phyloP scores from a whole-genome alignment of 441 rosid species.

The Pelargonium cotyledonis region DNA sequence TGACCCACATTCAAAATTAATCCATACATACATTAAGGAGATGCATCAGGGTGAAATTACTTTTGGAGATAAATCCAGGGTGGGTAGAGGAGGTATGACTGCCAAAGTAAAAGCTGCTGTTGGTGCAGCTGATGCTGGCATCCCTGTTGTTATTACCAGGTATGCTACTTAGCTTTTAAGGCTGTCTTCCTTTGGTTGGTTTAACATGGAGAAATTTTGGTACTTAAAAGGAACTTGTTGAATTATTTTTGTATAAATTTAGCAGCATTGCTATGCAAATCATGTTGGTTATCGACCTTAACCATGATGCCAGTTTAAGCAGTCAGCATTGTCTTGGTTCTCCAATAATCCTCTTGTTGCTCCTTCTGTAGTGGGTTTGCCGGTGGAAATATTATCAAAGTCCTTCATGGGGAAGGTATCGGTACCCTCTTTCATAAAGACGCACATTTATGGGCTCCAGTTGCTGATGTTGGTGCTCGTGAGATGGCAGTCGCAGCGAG shows the following conservation, averaged over 20 bases:
- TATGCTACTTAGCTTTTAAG: conserved; percentile 20
- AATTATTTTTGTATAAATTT: neutral
- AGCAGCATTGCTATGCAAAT: neutral
- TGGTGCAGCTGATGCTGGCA: conserved; percentile 77
- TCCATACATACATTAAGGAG: conserved; percentile 74
- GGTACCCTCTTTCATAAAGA: conserved; percentile 92
- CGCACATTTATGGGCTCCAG: conserved; percentile 61
- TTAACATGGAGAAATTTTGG: neutral
- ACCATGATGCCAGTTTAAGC: conserved; percentile 1
- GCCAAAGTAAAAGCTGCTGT: conserved; percentile 98
- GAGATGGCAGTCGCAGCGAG: conserved; percentile 98
- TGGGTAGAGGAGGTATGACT: conserved; percentile 99
- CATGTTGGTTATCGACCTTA: neutral
- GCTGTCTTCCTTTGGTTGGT: conserved; percentile 9
- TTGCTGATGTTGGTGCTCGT: conserved; percentile 50
- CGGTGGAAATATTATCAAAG: conserved; percentile 61
- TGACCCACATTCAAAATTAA: conserved; percentile 80
- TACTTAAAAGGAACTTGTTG: neutral
- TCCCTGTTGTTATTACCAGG: conserved; percentile 97
- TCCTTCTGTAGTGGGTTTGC: conserved; percentile 68
- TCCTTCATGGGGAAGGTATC: conserved; percentile 70
- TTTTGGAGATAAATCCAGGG: conserved; percentile 89
- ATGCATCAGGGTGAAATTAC: conserved; percentile 80
- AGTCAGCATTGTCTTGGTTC: conserved; percentile 2
- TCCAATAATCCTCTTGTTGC: conserved; percentile 8